Conservation (phyloP, 768 basidiomycete species). For the Imleria badia region DNA sequence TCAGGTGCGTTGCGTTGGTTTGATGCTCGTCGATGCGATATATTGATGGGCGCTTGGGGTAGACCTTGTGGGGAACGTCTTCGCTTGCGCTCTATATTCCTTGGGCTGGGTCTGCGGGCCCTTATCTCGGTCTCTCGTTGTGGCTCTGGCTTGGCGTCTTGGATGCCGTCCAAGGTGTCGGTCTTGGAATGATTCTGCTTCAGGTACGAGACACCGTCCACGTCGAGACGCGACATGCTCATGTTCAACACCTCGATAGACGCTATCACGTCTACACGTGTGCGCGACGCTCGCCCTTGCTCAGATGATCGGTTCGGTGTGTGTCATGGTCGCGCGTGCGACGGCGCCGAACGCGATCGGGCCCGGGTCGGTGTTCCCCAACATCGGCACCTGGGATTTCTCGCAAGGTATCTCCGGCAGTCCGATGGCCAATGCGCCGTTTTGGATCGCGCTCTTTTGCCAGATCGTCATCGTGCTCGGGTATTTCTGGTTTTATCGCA, state of each 20-base stretch:
- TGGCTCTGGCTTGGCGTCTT: conserved; percentile 97
- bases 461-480: conserved; percentile 85
- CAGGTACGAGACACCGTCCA: conserved; percentile 38
- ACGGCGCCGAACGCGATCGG: conserved; percentile 90
- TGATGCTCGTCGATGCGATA: too few relatives aligned
- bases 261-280: conserved; percentile 89
- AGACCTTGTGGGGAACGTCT: conserved; percentile 96
- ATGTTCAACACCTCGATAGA: conserved; percentile 37
- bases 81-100: conserved; percentile 91
- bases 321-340: conserved; percentile 91
- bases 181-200: conserved; percentile 86
- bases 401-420: conserved; percentile 67
- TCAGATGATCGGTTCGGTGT: conserved; percentile 84
- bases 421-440: conserved; percentile 79
- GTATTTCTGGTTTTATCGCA: conserved; percentile 97
- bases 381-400: conserved; percentile 90
- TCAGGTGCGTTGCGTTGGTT: conserved; percentile 50
- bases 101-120: conserved; percentile 84
- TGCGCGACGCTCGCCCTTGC: conserved; percentile 91
- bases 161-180: conserved; percentile 93
- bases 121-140: conserved; percentile 84
- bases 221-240: neutral
- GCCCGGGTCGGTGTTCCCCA: conserved; percentile 88
- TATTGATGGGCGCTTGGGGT: conserved; percentile 6
- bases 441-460: conserved; percentile 83